These are phyloP conservation scores for Coccinonectria pachysandricola DNA, from an alignment of 2,329 filamentous ascomycete genomes.

Conservation along the genomic window DNA sequence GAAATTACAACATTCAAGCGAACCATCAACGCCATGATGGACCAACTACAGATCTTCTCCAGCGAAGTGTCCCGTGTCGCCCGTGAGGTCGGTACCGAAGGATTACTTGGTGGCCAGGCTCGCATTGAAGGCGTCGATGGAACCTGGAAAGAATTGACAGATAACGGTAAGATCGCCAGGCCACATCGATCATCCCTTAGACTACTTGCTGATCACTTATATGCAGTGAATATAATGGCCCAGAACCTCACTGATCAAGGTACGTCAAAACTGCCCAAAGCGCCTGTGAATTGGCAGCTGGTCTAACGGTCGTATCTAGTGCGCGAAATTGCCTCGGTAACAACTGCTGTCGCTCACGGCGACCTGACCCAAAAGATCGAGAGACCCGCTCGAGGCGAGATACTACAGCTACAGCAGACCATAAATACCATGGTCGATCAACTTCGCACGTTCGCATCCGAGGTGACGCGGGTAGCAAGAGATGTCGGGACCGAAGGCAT, in stretches of 20 bases:
- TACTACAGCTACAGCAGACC: slow-evolving; percentile 72
- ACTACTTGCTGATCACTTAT: slow-evolving; percentile 6
- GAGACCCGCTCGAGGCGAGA: slow-evolving; percentile 70
- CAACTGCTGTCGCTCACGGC: slow-evolving; percentile 72
- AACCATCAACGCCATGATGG: slow-evolving; percentile 99
- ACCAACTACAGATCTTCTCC: slow-evolving; percentile 91
- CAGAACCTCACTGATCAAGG: slow-evolving; percentile 71
- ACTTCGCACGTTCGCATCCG: slow-evolving; percentile 70
- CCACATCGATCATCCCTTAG: not conserved
- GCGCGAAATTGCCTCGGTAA: slow-evolving; percentile 76
- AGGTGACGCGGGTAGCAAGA: slow-evolving; percentile 72
- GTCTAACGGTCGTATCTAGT: slow-evolving; percentile 41
- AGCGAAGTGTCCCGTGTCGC: slow-evolving; percentile 92
- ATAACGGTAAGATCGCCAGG: slow-evolving; percentile 50
- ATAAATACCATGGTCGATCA: slow-evolving; percentile 89
- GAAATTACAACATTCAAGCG: slow-evolving; percentile 97
- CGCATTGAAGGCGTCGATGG: slow-evolving; percentile 90
- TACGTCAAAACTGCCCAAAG: too few species aligned
- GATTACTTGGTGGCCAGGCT: slow-evolving; percentile 85
- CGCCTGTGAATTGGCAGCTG: too few species aligned
- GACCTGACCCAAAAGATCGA: slow-evolving; percentile 80
- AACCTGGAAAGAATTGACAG: slow-evolving; percentile 94
- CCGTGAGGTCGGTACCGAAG: slow-evolving; percentile 92
- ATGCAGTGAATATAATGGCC: slow-evolving; percentile 68
- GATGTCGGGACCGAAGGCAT: slow-evolving; percentile 81